Conservation (phyloP, 495 filamentous ascomycete genomes). For the Gamarada debralockiae region DNA sequence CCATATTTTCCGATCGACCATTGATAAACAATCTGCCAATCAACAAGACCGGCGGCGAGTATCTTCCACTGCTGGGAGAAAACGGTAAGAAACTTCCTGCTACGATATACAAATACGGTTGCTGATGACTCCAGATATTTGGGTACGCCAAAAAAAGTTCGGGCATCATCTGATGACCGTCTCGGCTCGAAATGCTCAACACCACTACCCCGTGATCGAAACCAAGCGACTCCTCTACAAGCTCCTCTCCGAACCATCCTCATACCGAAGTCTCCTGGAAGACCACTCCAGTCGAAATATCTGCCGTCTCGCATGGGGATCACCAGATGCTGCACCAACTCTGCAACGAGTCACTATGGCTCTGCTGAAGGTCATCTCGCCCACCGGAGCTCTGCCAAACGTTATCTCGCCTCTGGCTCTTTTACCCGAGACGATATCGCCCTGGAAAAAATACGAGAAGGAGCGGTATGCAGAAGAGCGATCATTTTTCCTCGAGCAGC, state of each 20-base stretch:
- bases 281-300: constrained; percentile 57
- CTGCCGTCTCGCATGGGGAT: constrained; percentile 56
- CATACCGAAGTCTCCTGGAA: constrained; percentile 51
- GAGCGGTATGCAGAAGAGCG: constrained; percentile 36
- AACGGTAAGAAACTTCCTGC: constrained; percentile 1
- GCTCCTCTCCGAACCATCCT: constrained; percentile 29
- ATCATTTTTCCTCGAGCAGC: constrained; percentile 33
- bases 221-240: constrained; percentile 47
- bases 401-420: constrained; percentile 39
- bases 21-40: constrained; percentile 48
- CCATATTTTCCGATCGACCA: constrained; percentile 49
- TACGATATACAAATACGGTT: background rate
- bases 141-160: constrained; percentile 56
- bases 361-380: constrained; percentile 53
- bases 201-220: constrained; percentile 50
- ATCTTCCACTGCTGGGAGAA: constrained; percentile 24
- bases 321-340: constrained; percentile 37
- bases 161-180: constrained; percentile 51
- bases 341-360: constrained; percentile 53
- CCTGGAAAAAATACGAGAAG: constrained; percentile 49
- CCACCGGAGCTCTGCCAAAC: constrained; percentile 52
- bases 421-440: constrained; percentile 37
- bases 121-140: constrained; percentile 36
- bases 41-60: constrained; percentile 25
- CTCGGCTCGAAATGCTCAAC: constrained; percentile 37